A percentile compares a stretch with the other conserved stretches of the same genome.
Evolutionary conservation across 2,329 filamentous ascomycete species (phyloP).

Genomic region (Nannizzia gypsea): DNA sequence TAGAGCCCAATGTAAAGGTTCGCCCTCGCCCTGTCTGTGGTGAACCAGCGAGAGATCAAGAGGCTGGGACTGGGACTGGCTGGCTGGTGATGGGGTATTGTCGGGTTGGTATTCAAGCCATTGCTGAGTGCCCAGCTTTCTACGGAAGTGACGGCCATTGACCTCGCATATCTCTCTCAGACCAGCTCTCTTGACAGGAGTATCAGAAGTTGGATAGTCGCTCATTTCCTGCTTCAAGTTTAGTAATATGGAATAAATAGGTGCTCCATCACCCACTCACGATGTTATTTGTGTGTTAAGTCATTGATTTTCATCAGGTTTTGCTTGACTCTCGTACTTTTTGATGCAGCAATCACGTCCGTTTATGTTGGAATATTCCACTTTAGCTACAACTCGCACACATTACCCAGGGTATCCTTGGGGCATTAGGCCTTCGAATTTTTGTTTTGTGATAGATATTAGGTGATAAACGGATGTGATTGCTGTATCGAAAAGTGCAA

Average conservation of each 20-base stretch:
- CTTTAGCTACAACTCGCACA: too few relatives aligned
- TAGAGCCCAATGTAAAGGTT: constrained; percentile 19
- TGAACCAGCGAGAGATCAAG: constrained; percentile 18
- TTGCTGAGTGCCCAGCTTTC: constrained; percentile 13
- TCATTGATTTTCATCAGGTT: too few relatives aligned
- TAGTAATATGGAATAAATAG: not conserved
- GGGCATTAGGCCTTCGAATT: too few relatives aligned
- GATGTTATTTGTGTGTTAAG: too few relatives aligned
- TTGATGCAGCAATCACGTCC: too few relatives aligned
- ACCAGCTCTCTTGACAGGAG: constrained; percentile 12
- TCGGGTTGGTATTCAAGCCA: constrained; percentile 14
- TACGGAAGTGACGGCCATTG: constrained; percentile 14
- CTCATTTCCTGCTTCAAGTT: not conserved
- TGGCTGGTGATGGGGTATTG: not conserved
- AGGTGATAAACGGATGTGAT: too few relatives aligned
- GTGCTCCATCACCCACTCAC: too few relatives aligned
- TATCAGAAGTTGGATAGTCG: constrained; percentile 5
- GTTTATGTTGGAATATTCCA: too few relatives aligned
- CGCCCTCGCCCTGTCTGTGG: constrained; percentile 14
- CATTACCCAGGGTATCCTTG: too few relatives aligned
- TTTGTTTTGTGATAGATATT: too few relatives aligned
- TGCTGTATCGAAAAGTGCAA: too few relatives aligned
- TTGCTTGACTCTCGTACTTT: too few relatives aligned
- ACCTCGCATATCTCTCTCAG: constrained; percentile 16
- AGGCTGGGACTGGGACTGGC: not conserved